Conservation (phyloP, 2,329 filamentous ascomycete species). For the Aotearoamyces nothofagi region DNA sequence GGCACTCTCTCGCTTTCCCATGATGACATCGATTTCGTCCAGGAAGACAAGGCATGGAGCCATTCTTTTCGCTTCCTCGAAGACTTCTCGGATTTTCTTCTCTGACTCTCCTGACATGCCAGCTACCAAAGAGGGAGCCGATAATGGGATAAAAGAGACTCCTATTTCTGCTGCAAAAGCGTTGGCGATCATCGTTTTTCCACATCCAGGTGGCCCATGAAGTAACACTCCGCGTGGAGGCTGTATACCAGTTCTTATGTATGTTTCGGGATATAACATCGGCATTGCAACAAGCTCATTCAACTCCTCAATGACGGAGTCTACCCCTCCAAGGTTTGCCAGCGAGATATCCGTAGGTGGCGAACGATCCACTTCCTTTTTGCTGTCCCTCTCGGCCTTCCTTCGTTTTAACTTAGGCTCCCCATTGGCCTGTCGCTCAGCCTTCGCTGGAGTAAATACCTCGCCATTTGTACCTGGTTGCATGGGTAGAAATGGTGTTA, state of each 20-base stretch:
- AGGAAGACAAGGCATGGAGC: slow-evolving; percentile 87
- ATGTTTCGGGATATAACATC: slow-evolving; percentile 51
- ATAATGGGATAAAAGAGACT: slow-evolving; percentile 68
- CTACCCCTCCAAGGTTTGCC: slow-evolving; percentile 62
- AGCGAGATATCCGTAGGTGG: slow-evolving; percentile 54
- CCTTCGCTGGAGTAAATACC: slow-evolving; percentile 14
- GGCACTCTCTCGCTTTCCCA: slow-evolving; percentile 68
- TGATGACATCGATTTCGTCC: slow-evolving; percentile 83
- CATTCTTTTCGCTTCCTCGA: slow-evolving; percentile 73
- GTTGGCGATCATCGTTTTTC: slow-evolving; percentile 73
- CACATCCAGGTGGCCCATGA: slow-evolving; percentile 73
- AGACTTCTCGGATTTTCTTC: slow-evolving; percentile 70
- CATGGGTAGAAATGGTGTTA: slow-evolving; percentile 10
- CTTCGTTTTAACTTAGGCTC: slow-evolving; percentile 53
- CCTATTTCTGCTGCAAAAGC: slow-evolving; percentile 63
- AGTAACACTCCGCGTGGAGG: slow-evolving; percentile 62
- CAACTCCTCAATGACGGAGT: slow-evolving; percentile 53
- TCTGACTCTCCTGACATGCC: slow-evolving; percentile 85
- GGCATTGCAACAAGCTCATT: slow-evolving; percentile 60
- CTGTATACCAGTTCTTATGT: slow-evolving; percentile 48
- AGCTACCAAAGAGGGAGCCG: slow-evolving; percentile 66
- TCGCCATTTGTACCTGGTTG: slow-evolving; percentile 11
- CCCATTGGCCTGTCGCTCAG: slow-evolving; percentile 43
- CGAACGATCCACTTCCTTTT: slow-evolving; percentile 40
- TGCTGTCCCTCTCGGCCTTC: slow-evolving; percentile 32